Conservation (phyloP, 1,284 basidiomycete species). For the Malassezia psittaci region DNA sequence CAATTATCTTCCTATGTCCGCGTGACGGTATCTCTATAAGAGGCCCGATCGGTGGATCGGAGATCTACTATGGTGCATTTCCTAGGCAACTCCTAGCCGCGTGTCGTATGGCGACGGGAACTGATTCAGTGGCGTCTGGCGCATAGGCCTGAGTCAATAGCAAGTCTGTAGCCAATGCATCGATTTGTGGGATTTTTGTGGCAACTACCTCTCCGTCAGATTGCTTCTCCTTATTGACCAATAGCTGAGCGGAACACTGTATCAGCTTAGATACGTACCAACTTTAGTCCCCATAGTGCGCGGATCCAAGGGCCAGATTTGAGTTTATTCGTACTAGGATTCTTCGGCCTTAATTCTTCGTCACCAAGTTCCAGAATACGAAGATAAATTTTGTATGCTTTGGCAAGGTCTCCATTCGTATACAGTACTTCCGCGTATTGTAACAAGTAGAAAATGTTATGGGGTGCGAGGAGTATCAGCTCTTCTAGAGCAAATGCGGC, state of each 20-base stretch:
- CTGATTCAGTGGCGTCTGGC: neutral
- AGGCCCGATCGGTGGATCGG: neutral
- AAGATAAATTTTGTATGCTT: slow-evolving; percentile 40
- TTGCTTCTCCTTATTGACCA: neutral
- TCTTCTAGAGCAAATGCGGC: slow-evolving; percentile 69
- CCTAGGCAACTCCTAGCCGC: slow-evolving; percentile 3
- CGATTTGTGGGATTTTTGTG: slow-evolving; percentile 24
- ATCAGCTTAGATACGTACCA: slow-evolving; percentile 18
- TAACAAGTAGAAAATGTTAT: slow-evolving; percentile 71
- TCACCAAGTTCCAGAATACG: slow-evolving; percentile 35
- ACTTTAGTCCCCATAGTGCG: slow-evolving; percentile 41
- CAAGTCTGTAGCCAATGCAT: slow-evolving; percentile 27
- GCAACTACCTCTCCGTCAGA: slow-evolving; percentile 13
- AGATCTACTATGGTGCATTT: neutral
- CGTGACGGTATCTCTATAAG: neutral
- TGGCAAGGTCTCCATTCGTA: slow-evolving; percentile 57
- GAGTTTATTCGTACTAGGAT: neutral
- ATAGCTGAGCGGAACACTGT: slow-evolving; percentile 12
- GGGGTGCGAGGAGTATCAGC: slow-evolving; percentile 67
- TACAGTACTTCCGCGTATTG: slow-evolving; percentile 79
- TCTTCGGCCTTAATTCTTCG: neutral
- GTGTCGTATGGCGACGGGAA: slow-evolving; percentile 3
- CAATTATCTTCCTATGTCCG: slow-evolving; percentile 7
- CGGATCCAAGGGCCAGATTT: slow-evolving; percentile 32
- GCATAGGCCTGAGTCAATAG: slow-evolving; percentile 33